phyloP scores from a whole-genome alignment of 2,329 filamentous ascomycete species.

The Metarhizium brunneum region DNA sequence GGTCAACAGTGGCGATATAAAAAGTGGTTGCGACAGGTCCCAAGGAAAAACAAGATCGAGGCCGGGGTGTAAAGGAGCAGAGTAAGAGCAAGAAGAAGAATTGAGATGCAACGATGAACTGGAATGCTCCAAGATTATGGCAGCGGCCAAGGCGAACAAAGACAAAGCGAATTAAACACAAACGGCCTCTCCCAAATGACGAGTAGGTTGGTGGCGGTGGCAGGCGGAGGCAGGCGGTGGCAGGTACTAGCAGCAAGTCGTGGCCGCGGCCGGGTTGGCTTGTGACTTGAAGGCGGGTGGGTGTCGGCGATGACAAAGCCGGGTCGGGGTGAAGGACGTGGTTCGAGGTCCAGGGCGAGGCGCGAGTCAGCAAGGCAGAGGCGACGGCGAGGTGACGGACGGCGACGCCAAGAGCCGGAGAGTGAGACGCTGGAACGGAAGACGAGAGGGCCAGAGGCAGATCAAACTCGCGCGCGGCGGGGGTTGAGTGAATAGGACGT shows the following conservation, averaged over 20 bases:
- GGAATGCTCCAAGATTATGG: not conserved
- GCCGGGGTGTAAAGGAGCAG: too few relatives aligned
- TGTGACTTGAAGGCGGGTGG: not conserved
- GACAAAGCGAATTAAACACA: not conserved
- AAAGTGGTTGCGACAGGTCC: too few relatives aligned
- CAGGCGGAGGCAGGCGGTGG: not conserved
- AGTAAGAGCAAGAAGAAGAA: not conserved
- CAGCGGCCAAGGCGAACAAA: not conserved
- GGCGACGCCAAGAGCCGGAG: not conserved
- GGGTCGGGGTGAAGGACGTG: not conserved
- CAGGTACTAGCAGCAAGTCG: not conserved
- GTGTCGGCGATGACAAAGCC: conserved; percentile 6
- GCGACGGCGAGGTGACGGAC: not conserved
- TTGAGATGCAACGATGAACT: not conserved
- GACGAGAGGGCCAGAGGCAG: not conserved
- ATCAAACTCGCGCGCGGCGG: too few relatives aligned
- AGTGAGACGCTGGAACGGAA: not conserved
- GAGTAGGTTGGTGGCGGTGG: not conserved
- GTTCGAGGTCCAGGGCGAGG: not conserved
- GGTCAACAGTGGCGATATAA: not conserved
- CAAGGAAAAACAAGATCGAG: too few relatives aligned
- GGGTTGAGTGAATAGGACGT: too few relatives aligned
- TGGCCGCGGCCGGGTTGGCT: not conserved
- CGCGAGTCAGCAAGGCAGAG: too few relatives aligned
- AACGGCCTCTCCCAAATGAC: too few relatives aligned